Percentiles rank a stretch among this genome's conserved stretches.
Evolutionary conservation across 1,139 yeast species (phyloP).

Genomic region (Yamadazyma epiphylla): DNA sequence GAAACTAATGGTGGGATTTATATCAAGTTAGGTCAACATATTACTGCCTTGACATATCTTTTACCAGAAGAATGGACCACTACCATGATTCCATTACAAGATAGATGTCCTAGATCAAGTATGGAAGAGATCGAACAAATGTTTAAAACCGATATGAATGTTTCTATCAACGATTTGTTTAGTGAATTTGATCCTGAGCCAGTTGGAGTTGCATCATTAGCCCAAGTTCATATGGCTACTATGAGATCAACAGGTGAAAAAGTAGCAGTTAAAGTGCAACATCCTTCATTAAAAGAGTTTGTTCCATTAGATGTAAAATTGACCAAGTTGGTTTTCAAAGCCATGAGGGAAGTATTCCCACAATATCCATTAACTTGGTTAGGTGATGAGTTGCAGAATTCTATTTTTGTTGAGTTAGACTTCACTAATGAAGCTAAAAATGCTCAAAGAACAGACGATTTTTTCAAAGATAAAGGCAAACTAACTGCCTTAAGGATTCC

Average conservation of each 20-base stretch:
- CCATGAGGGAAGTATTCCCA: conserved; percentile 80
- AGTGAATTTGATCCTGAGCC: conserved; percentile 67
- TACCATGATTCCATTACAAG: conserved; percentile 91
- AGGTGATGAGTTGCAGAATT: conserved; percentile 82
- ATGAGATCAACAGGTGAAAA: conserved; percentile 57
- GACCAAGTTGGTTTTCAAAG: conserved; percentile 70
- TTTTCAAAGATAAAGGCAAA: conserved; percentile 54
- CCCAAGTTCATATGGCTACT: conserved; percentile 87
- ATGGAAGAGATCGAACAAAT: conserved; percentile 62
- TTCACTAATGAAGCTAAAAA: conserved; percentile 84
- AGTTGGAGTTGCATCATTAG: conserved; percentile 92
- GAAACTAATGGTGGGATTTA: conserved; percentile 89
- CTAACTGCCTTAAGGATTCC: conserved; percentile 83
- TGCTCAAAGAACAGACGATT: conserved; percentile 62
- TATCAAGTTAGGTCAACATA: conserved; percentile 92
- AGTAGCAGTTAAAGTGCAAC: conserved; percentile 95
- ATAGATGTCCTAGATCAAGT: conserved; percentile 81
- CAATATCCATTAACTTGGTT: conserved; percentile 93
- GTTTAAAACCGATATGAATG: conserved; percentile 65
- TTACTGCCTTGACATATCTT: conserved; percentile 86
- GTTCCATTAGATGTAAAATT: conserved; percentile 85
- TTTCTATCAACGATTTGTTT: conserved; percentile 62
- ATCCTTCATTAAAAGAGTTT: conserved; percentile 81
- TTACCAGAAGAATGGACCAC: conserved; percentile 93
- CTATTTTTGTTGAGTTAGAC: conserved; percentile 85